Percentiles rank a stretch among this genome's conserved stretches.
These are phyloP conservation scores for Diaporthe sp. DNA, from an alignment of 2,329 filamentous ascomycete genomes.

Conservation along the genomic window DNA sequence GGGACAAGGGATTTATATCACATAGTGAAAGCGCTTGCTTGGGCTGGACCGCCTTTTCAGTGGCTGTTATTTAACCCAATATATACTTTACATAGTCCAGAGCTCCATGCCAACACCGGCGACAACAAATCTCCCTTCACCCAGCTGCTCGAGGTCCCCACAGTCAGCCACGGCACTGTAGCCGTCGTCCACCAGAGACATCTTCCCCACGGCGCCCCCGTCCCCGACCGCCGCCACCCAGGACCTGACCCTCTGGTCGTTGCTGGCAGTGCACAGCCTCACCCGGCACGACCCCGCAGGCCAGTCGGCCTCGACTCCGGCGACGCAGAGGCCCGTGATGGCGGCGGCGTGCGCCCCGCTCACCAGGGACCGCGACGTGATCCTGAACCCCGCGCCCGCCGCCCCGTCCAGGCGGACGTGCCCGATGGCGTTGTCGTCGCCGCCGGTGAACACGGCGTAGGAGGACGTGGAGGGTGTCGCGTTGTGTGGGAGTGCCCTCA, in stretches of 20 bases:
- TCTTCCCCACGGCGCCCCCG: slow-evolving; percentile 38
- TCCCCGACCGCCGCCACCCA: slow-evolving; percentile 57
- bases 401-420: slow-evolving; percentile 61
- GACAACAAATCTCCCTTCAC: slow-evolving; percentile 51
- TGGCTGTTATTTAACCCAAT: too few relatives aligned
- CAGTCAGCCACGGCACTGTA: slow-evolving; percentile 74
- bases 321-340: slow-evolving; percentile 69
- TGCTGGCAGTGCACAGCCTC: slow-evolving; percentile 64
- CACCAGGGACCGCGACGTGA: slow-evolving; percentile 52
- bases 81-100: slow-evolving; percentile 49
- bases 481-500: slow-evolving; percentile 46
- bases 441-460: slow-evolving; percentile 77
- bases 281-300: slow-evolving; percentile 37
- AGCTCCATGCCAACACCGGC: slow-evolving; percentile 63
- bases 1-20: background rate
- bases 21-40: background rate
- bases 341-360: slow-evolving; percentile 78
- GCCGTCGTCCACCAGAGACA: slow-evolving; percentile 61
- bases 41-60: background rate
- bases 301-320: slow-evolving; percentile 45
- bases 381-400: slow-evolving; percentile 44
- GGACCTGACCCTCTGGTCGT: slow-evolving; percentile 72
- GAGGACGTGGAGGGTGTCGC: slow-evolving; percentile 44
- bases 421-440: slow-evolving; percentile 88
- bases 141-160: slow-evolving; percentile 63